Evolutionary conservation across 169 alveolate species (phyloP), one percentile per base, ranked within the genome.

Genomic region (Pseudocohnilembus persalinus): DNA sequence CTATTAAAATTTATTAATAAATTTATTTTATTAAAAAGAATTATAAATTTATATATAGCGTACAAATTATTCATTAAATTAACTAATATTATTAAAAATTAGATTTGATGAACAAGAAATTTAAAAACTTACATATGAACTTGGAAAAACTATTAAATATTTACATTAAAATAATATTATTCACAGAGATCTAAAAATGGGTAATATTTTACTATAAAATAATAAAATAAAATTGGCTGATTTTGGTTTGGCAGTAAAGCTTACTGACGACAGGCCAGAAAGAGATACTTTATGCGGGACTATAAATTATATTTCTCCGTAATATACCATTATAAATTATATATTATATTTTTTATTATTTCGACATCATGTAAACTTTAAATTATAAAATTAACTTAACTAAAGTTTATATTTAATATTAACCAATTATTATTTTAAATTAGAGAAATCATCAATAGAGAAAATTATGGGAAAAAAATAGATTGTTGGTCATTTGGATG

Each of bases 401-500:
- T 74, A 74, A 29, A 74, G 11, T 16, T 75, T 25, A 24, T 77
- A 33, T 34, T 25, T 25, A 25, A 15, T 77, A 1, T 74, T 20
- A 82, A 88, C 16, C 76, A 88, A 28, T 33, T 88, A 30, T 74
- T 88, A 27, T 87, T 76, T 11, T 64, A 29, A 49, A 29, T 16
- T 79, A 79, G 84, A 20, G 96, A 91, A 84, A 78, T 89, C 74
- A 73, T 88, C 16, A 84, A 83, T 64, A 74, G 91, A 83, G 74
- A 84, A 74, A 90, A 92, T 0, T 92, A 92, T 85, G 94, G 95
- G 0, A 78, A 88, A 49, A 84, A 92, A 76, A 82, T 93, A 1
- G 98, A 94, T 88, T 35, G 93, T 20, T 94, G 97, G 96, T 68
- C 93, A 83, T 85, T 93, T 34, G 97, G 96, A 6, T 92, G 95